These are phyloP conservation scores for Amanita subjunquillea DNA, from an alignment of 768 basidiomycete genomes.

Conservation along the genomic window DNA sequence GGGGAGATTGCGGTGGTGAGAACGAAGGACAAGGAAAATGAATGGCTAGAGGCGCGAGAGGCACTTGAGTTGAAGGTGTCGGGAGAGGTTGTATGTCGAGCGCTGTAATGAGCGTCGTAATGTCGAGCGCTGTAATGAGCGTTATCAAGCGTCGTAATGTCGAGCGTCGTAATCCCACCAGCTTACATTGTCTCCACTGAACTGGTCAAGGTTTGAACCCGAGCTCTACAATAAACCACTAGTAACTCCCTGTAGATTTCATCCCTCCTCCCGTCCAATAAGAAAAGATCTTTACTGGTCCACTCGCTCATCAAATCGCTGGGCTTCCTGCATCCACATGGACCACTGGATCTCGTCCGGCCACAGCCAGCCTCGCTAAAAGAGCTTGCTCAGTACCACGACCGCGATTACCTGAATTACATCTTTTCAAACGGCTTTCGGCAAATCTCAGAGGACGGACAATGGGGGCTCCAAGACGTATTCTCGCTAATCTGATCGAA, in stretches of 20 bases:
- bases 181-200: constrained; percentile 44
- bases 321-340: constrained; percentile 29
- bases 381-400: constrained; percentile 62
- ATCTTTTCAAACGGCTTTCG: constrained; percentile 29
- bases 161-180: no score
- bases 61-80: constrained; percentile 67
- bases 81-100: constrained; percentile 86
- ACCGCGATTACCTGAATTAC: constrained; percentile 56
- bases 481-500: constrained; percentile 1
- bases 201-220: constrained; percentile 32
- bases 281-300: constrained; percentile 51
- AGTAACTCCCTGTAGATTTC: constrained; percentile 18
- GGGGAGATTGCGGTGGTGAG: constrained; percentile 87
- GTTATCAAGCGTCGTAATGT: no score
- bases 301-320: constrained; percentile 51
- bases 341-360: constrained; percentile 34
- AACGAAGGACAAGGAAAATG: constrained; percentile 59
- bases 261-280: constrained; percentile 59
- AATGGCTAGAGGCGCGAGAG: constrained; percentile 91
- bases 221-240: neutral
- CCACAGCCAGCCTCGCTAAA: constrained; percentile 43
- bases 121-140: no score
- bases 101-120: constrained; percentile 48
- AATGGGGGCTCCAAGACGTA: constrained; percentile 41
- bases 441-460: constrained; percentile 6